Evolutionary conservation across 2,329 filamentous ascomycete species (phyloP), one percentile per base, ranked within the genome.

Genomic region (Chaetoscypha palmicola): DNA sequence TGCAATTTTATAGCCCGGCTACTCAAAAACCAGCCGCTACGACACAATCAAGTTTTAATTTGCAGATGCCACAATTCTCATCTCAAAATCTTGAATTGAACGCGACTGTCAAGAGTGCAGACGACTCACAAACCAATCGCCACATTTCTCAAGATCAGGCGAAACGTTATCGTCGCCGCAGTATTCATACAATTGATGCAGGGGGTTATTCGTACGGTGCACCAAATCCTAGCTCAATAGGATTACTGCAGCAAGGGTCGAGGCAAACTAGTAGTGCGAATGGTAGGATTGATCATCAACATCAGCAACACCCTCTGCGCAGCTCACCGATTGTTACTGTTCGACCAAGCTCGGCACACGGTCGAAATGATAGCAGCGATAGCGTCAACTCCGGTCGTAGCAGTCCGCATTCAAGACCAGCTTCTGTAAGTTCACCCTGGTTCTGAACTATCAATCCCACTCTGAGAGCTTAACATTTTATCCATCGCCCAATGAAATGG

Each of bases 121-220:
- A 62, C 47, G 60, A 62, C 46, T 48, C 60, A 46, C 76, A 80
- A 44, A 59, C 87, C 47, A 70, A 73, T 56, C 78, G 71, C 45
- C 70, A 72, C 43, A 63, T 70, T 20, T 62, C 67, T n/a, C 65
- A 76, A 14, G 87, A 91, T 21, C 74, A 83, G 26, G 76, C 81
- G 8, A 88, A 84, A 65, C 76, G 86, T 59, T 84, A 89, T 65
- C 76, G 89, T 56, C 79, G 89, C 60, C 80, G 89, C 53, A 96
- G 89, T 66, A 77, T 94, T 68, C 86, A 86, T 53, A 83, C 79
- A 45, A 67, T 83, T 48, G 71, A 75, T 53, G 65, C 48, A 41
- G 48, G 38, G 28, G 50, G 58, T 12, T 53, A 50, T 43, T 30
- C 39, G 20, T 39, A 48, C 21, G 31, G 32, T 41, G 45, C 30